Conservation (phyloP, 2,329 filamentous ascomycete species). For the Alternaria sp. region DNA sequence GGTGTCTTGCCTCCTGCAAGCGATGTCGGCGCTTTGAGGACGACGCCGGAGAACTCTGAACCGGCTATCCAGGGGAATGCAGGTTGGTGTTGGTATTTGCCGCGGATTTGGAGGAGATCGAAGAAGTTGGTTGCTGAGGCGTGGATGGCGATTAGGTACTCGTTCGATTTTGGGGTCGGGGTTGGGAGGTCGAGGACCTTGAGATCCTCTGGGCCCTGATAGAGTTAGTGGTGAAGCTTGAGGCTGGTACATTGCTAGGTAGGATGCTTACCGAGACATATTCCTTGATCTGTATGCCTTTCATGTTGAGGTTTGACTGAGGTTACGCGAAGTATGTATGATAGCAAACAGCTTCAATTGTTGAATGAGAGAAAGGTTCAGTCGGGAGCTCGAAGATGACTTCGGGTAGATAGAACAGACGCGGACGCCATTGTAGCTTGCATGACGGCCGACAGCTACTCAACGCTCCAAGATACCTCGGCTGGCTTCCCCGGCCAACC, state of each 20-base stretch:
- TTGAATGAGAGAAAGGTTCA: not conserved
- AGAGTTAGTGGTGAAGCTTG: constrained; percentile 4
- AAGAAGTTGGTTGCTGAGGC: constrained; percentile 95
- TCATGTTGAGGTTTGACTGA: constrained; percentile 59
- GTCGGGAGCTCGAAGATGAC: not conserved
- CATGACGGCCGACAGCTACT: constrained; percentile 1
- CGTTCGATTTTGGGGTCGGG: constrained; percentile 70
- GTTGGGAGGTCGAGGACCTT: constrained; percentile 76
- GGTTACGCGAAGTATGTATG: not conserved
- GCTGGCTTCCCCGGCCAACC: constrained; percentile 5
- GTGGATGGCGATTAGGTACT: constrained; percentile 88
- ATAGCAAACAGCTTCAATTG: not conserved
- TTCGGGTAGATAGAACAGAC: not conserved
- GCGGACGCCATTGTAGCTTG: not conserved
- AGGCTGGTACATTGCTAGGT: constrained; percentile 5
- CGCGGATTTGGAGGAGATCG: constrained; percentile 91
- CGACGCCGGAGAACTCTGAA: constrained; percentile 81
- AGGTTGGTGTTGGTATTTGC: constrained; percentile 93
- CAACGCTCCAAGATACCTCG: constrained; percentile 14
- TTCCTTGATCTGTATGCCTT: constrained; percentile 74
- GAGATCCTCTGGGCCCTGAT: constrained; percentile 78
- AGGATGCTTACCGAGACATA: constrained; percentile 69
- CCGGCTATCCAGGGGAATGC: constrained; percentile 88
- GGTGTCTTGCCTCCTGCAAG: constrained; percentile 52
- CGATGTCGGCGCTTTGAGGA: constrained; percentile 69